Evolutionary conservation across 2,329 filamentous ascomycete genomes (phyloP), one percentile per base, ranked within the genome.

Genomic region (Colletotrichum costaricense): DNA sequence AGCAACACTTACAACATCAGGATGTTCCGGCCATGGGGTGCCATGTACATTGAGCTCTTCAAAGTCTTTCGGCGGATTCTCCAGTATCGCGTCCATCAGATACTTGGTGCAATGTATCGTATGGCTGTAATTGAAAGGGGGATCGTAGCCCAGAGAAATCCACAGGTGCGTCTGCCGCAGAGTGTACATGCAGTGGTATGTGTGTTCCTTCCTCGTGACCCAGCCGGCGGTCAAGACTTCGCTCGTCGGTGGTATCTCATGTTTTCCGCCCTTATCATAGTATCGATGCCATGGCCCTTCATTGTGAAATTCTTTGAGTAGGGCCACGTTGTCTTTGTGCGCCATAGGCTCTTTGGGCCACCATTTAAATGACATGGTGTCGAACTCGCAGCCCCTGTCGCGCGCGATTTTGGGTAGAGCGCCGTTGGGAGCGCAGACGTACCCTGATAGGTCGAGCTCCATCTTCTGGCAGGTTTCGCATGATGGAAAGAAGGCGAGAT

Each of bases 281-380:
- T 67, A 72, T 11, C 69, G 46, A 12, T 67, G 69, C 69, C 69
- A 67, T 3, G 62, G 63, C 5, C 69, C 69, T 8, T 67, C 28
- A 3, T 22, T 19, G 2, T 72, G 63, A 8, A 72, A 67, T 8
- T 72, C 56, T 24, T 67, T 24, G 2, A 72, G 49, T 6, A 70
- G 42, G 1, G 62, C 68, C 16, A 65, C 59, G 4, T 70, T 70
- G 22, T 70, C 68, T 19, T 42, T 16, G 14, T 70, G 22, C 14
- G n/a, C 38, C 42, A 56, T 62, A n/a, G 63, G 42, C 22, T 67
- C 49, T 46, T 63, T 67, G 24, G 63, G 63, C 30, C 57, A 72
- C 69, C 69, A 72, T 14, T 72, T 67, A 49, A 67, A 67, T 1
- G 69, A 67, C 56, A 72, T 67, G n/a, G 63, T 72, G 49, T 67